phyloP scores from a whole-genome alignment of 1,139 yeast species.

The Geotrichum restrictum region DNA sequence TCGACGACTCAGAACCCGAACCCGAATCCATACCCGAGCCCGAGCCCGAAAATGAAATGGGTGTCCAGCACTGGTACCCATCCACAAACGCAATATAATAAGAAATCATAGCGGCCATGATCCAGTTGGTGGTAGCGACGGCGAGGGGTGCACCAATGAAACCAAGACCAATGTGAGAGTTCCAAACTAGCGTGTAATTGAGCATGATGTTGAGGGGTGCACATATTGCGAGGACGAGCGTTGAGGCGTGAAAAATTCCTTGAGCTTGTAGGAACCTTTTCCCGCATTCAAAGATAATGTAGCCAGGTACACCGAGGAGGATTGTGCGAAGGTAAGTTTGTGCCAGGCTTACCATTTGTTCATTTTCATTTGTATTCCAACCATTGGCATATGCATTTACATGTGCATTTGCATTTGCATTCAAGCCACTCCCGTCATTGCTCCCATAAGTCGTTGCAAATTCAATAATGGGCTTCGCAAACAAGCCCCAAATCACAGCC shows the following conservation, averaged over 20 bases:
- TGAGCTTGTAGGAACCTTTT: conserved; percentile 86
- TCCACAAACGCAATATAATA: conserved; percentile 52
- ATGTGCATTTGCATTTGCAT: conserved; percentile 29
- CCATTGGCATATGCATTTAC: no score
- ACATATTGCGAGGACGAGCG: conserved; percentile 67
- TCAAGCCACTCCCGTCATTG: no score
- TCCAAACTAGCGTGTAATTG: conserved; percentile 79
- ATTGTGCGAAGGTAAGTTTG: conserved; percentile 60
- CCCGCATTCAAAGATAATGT: conserved; percentile 74
- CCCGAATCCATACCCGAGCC: no score
- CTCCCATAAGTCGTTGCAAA: conserved; percentile 46
- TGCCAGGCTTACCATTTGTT: conserved; percentile 55
- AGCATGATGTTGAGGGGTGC: conserved; percentile 73
- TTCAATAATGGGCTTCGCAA: conserved; percentile 52
- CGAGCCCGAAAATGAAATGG: conserved; percentile 44
- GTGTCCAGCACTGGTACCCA: conserved; percentile 73
- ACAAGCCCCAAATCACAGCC: conserved; percentile 55
- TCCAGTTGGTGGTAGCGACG: conserved; percentile 59
- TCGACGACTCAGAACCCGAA: no score
- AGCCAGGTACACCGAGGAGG: conserved; percentile 77
- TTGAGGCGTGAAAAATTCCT: conserved; percentile 87
- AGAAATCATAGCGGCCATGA: conserved; percentile 51
- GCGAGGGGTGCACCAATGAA: conserved; percentile 67
- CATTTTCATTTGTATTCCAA: no score
- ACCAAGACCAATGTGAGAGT: conserved; percentile 55